phyloP scores from a whole-genome alignment of 140 eudicot genomes.

The Artemisia princeps region DNA sequence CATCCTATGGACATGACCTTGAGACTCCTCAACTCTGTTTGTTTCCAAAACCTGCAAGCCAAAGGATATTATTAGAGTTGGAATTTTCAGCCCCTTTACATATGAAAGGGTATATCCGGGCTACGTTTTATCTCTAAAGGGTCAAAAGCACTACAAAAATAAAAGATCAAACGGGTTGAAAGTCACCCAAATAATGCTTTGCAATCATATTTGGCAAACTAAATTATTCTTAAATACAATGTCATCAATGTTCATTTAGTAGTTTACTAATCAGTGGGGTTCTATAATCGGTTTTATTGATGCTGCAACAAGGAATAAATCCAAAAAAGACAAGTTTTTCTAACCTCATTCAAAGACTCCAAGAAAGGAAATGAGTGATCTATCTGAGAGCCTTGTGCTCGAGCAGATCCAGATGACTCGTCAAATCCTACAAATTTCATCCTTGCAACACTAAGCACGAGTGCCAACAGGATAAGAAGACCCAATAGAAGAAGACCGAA shows the following conservation, averaged over 20 bases:
- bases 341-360: slow-evolving; percentile 95
- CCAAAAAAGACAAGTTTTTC: not conserved
- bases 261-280: not conserved
- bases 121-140: not conserved
- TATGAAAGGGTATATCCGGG: not conserved
- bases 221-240: not conserved
- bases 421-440: slow-evolving; percentile 91
- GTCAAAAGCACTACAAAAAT: too few species aligned
- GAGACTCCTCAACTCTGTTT: slow-evolving; percentile 88
- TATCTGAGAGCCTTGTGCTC: slow-evolving; percentile 86
- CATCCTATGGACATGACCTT: slow-evolving; percentile 91
- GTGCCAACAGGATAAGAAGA: slow-evolving; percentile 68
- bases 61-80: not conserved
- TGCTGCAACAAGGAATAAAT: not conserved
- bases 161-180: not conserved
- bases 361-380: slow-evolving; percentile 95
- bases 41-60: slow-evolving; percentile 78
- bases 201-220: not conserved
- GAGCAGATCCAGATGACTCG: slow-evolving; percentile 71
- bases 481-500: slow-evolving; percentile 78
- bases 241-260: not conserved
- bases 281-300: not conserved
- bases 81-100: not conserved
- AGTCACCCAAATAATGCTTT: not conserved
- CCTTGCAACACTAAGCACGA: slow-evolving; percentile 93